Conservation (phyloP, 2,329 filamentous ascomycete species). For the Epichloe brachyelytri region DNA sequence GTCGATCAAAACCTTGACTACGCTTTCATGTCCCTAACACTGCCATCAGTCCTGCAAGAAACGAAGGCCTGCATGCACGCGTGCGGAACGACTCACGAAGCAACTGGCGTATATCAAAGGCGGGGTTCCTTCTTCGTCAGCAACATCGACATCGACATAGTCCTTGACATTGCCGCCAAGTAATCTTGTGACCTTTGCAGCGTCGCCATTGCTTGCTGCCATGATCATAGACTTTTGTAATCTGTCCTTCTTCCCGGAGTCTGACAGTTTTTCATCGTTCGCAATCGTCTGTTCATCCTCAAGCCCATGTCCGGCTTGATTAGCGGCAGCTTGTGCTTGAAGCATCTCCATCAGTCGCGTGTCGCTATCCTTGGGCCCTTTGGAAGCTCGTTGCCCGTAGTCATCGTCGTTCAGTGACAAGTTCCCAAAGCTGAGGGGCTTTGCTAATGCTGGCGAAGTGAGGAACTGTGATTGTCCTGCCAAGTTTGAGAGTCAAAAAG, state of each 20-base stretch:
- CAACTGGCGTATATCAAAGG: slow-evolving; percentile 96
- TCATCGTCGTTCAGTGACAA: slow-evolving; percentile 72
- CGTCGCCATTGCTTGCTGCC: slow-evolving; percentile 92
- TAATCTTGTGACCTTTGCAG: slow-evolving; percentile 64
- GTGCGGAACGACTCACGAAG: slow-evolving; percentile 51
- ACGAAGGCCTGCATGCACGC: background rate
- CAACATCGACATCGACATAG: slow-evolving; percentile 72
- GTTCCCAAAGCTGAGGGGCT: slow-evolving; percentile 69
- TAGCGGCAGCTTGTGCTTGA: slow-evolving; percentile 75
- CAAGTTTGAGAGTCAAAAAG: slow-evolving; percentile 12
- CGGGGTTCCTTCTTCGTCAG: slow-evolving; percentile 92
- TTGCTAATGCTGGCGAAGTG: slow-evolving; percentile 71
- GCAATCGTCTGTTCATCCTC: slow-evolving; percentile 73
- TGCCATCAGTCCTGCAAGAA: slow-evolving; percentile 2
- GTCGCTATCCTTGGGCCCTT: slow-evolving; percentile 61
- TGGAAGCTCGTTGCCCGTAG: slow-evolving; percentile 47
- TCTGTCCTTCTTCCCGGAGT: slow-evolving; percentile 63
- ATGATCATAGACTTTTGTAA: slow-evolving; percentile 85
- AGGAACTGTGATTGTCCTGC: slow-evolving; percentile 91
- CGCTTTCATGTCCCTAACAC: slow-evolving; percentile 67
- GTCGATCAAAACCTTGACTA: slow-evolving; percentile 71
- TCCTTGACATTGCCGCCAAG: slow-evolving; percentile 59
- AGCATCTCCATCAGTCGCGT: slow-evolving; percentile 89
- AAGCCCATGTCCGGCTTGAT: slow-evolving; percentile 58
- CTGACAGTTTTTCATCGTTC: slow-evolving; percentile 58